phyloP scores from a whole-genome alignment of 495 filamentous ascomycete genomes.

The Aspergillus sclerotioniger region DNA sequence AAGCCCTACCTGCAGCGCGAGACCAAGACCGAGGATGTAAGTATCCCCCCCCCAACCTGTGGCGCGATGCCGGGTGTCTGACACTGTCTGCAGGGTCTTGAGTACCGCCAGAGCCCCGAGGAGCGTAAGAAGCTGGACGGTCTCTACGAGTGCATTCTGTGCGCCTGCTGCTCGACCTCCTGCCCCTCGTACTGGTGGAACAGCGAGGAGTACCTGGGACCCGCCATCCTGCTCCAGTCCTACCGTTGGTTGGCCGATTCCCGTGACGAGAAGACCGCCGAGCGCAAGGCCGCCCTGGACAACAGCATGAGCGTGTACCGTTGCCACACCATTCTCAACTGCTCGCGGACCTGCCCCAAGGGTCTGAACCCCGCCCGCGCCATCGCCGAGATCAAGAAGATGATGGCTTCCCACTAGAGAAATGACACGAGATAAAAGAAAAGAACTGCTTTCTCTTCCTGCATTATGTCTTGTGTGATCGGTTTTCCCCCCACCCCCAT shows the following conservation, averaged over 20 bases:
- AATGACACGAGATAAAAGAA: conserved; percentile 28
- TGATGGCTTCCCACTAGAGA: conserved; percentile 60
- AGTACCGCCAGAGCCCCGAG: conserved; percentile 82
- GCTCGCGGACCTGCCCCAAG: conserved; percentile 95
- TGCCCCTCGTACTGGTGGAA: conserved; percentile 99
- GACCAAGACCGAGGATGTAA: conserved; percentile 71
- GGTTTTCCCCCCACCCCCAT: conserved; percentile 24
- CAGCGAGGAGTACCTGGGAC: conserved; percentile 94
- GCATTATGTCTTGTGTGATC: conserved; percentile 24
- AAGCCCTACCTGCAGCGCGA: conserved; percentile 95
- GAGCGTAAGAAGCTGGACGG: conserved; percentile 97
- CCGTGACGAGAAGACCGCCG: conserved; percentile 79
- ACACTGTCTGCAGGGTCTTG: conserved; percentile 62
- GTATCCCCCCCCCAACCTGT: conserved; percentile 23
- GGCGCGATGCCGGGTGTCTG: not conserved
- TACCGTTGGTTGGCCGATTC: conserved; percentile 96
- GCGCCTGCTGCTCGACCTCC: conserved; percentile 97
- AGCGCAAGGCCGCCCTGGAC: conserved; percentile 87
- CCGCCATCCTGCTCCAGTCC: conserved; percentile 90
- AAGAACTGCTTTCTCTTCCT: conserved; percentile 32
- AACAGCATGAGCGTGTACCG: conserved; percentile 98
- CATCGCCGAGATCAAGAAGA: conserved; percentile 98
- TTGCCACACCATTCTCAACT: conserved; percentile 99
- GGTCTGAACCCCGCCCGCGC: conserved; percentile 92
- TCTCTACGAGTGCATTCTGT: conserved; percentile 98